A percentile compares a stretch with the other conserved stretches of the same genome.
phyloP scores from a whole-genome alignment of 148 eudicot genomes.

The Rhododendron simsii region DNA sequence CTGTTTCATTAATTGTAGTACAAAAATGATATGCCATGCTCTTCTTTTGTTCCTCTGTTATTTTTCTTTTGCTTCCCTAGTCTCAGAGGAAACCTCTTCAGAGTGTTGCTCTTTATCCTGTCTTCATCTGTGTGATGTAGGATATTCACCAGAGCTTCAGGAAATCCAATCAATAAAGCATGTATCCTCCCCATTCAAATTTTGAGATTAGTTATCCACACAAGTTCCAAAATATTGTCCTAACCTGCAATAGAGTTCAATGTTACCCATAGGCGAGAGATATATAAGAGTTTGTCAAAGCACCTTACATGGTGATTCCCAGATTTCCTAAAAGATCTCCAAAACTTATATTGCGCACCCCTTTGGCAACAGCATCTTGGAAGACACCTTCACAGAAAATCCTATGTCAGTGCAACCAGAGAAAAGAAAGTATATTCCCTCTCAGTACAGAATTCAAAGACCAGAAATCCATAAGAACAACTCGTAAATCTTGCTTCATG shows the following conservation, averaged over 20 bases:
- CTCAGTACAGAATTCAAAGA: background rate
- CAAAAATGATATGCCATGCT: background rate
- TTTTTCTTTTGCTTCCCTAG: conserved; percentile 1
- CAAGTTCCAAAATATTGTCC: background rate
- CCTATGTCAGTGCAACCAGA: conserved; percentile 4
- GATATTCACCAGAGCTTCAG: background rate
- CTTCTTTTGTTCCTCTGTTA: background rate
- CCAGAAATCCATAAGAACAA: background rate
- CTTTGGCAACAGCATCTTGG: conserved; percentile 75
- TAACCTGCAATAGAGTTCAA: background rate
- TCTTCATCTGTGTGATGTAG: background rate
- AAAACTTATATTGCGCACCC: conserved; percentile 78
- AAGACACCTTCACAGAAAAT: conserved; percentile 58
- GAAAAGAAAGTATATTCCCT: background rate
- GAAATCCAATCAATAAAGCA: conserved; percentile 1
- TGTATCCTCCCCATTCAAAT: background rate
- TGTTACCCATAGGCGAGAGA: background rate
- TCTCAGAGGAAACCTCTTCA: background rate
- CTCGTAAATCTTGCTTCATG: background rate
- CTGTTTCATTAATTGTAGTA: background rate
- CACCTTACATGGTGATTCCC: conserved; percentile 78
- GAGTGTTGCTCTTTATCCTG: background rate
- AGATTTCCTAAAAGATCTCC: conserved; percentile 85
- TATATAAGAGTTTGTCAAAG: background rate
- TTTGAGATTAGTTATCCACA: background rate